These are phyloP conservation scores for Inonotus hispidus DNA, from an alignment of 1,284 basidiomycete genomes.

Conservation along the genomic window DNA sequence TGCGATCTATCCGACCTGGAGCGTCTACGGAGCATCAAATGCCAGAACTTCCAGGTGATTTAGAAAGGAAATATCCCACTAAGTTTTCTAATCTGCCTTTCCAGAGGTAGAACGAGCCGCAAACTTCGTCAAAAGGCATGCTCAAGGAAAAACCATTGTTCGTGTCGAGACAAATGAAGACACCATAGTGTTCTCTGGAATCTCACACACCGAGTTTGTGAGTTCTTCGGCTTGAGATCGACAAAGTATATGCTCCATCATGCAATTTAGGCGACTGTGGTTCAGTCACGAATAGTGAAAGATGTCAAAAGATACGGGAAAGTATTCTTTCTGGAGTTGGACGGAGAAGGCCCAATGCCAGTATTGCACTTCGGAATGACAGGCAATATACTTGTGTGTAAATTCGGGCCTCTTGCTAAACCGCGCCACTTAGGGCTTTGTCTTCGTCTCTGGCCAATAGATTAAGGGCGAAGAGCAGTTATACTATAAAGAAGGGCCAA, in stretches of 20 bases:
- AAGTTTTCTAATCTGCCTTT: not conserved
- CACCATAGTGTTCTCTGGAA: slow-evolving; percentile 62
- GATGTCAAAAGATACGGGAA: slow-evolving; percentile 59
- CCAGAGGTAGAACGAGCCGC: slow-evolving; percentile 22
- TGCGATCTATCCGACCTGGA: too few relatives aligned
- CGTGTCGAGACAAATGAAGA: slow-evolving; percentile 62
- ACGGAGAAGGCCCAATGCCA: slow-evolving; percentile 57
- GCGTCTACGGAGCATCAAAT: slow-evolving; percentile 28
- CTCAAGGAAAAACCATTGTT: slow-evolving; percentile 51
- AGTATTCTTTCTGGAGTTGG: slow-evolving; percentile 68
- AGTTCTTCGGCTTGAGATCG: slow-evolving; percentile 24
- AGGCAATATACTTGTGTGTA: slow-evolving; percentile 64
- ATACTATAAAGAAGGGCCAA: slow-evolving; percentile 58
- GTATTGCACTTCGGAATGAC: slow-evolving; percentile 85
- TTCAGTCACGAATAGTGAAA: slow-evolving; percentile 54
- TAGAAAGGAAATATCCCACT: not conserved
- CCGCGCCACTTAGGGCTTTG: not conserved
- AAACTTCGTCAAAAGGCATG: slow-evolving; percentile 49
- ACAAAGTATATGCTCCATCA: slow-evolving; percentile 1
- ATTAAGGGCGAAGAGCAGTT: slow-evolving; percentile 58
- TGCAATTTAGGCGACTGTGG: slow-evolving; percentile 45
- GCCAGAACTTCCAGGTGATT: slow-evolving; percentile 61
- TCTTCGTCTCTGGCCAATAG: slow-evolving; percentile 29
- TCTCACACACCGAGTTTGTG: slow-evolving; percentile 62
- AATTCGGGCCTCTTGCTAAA: not conserved